Evolutionary conservation across 225 moss, liverwort and hornwort genomes (phyloP), one percentile per base, ranked within the genome.

Genomic region (Physcomitrellopsis africana): DNA sequence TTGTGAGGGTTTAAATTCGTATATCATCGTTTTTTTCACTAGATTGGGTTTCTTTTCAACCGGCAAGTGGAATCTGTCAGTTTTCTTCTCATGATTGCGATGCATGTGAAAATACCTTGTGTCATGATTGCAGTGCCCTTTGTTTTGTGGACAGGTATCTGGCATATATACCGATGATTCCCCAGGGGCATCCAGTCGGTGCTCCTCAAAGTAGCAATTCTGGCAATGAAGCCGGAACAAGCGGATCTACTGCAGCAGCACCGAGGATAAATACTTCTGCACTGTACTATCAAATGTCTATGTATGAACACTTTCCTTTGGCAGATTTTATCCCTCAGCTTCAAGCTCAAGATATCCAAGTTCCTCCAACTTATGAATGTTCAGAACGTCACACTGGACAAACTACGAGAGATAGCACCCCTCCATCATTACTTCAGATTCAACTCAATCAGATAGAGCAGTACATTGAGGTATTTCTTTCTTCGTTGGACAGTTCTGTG

Each of bases 101-200:
- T 29, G 29, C 29, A 29, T 29, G 29, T 29, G 29, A 29, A 29
- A 29, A 29, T 29, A 4, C 29, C 2, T 29, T 29, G 29, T 29
- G 29, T 29, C 26, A 17, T 53, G 70, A 64, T 41, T 65, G 16
- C 10, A 44, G 15, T 77, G 51, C 66, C 58, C 19, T 54, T 62
- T 53, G 16, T 49, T 77, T 60, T 61, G 11, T 84, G 66, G 44
- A 16, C 83, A 99, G 99, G 95, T 99, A 88, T 81, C 95, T 90
- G 24, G 95, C 87, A 9, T 93, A 89, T 79, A 71, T 94, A 61
- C 93, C 97, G 42, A 79, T 94, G 83, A 77, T 95, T 69, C 90
- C 92, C 43, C 99, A 82, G 71, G 90, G 85, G 17, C 89, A 93
- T 29, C 29, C 85, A 27, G 79, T 77, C 54, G 84, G 90, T 80